Evolutionary conservation across 495 filamentous ascomycete genomes (phyloP), one percentile per base, ranked within the genome.

Genomic region (Corynascus novoguineensis): DNA sequence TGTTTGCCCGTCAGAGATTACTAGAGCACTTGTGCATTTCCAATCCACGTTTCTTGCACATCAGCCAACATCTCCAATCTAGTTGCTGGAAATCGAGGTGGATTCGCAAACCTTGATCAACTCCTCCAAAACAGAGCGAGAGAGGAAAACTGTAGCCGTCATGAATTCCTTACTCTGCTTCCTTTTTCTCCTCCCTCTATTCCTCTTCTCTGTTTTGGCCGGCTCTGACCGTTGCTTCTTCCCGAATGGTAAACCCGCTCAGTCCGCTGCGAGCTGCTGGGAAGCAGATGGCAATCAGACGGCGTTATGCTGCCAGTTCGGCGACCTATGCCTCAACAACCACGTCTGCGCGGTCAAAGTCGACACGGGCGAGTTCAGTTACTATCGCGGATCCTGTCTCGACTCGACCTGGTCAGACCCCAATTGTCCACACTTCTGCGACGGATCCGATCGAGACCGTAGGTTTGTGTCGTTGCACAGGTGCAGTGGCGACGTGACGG

Each of bases 341-440:
- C n/a, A 31, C 0, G 25, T 63, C 41, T 63, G 60, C 48, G 50
- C 35, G 12, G 11, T 1, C 2, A 17, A 21, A 6, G 4, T 15
- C 8, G 17, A 8, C 0, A 11, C 1, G 29, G 25, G 31, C 14
- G 21, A 28, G 1, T 1, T 24, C 8, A 12, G 6, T 9, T 53
- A 28, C 41, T 63, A 63, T 38, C 61, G 57, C 6, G 61, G 61
- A 5, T 38, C 41, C 19, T 63, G 61, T 45, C 22, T 17, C 48
- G 45, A 49, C 35, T 11, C 24, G 17, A 31, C 2, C 1, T 54
- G 58, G 58, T 12, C n/a, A 9, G 19, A 21, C 28, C 17, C 41
- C 7, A 27, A 2, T 22, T 59, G 57, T 37, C 48, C 57, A 14
- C n/a, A 19, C 0, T 27, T 40, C 12, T 59, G 57, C 12, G 14